Base-by-base conservation (phyloP, 2,329 filamentous ascomycete species). In the Fonsecaea nubica region DNA sequence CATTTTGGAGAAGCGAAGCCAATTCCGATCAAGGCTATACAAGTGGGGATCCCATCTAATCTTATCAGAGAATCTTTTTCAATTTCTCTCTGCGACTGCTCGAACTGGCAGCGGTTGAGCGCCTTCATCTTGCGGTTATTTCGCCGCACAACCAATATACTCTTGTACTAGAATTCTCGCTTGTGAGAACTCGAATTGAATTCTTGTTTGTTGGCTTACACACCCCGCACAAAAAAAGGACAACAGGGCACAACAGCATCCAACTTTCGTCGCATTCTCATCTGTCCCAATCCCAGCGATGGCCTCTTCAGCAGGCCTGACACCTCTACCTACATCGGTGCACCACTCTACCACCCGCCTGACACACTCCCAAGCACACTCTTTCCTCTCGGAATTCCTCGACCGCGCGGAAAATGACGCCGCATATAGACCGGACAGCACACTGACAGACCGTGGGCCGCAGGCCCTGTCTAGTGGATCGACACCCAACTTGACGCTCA, bases 341-440 rank as follows among this genome's bases (percentile, higher is more conserved):
- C 59, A 62, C 66, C 72, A 72, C 67, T 66, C 35, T 52, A 65
- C 65, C 3, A 69, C 64, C 8, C 72, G 70, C 15, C 66, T 74
- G 35, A 71, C 71, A 1, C 71, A 72, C 69, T 38, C 35, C 21
- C 40, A 72, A 58, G 72, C 72, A 3, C 70, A 72, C 56, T 57
- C 64, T n/a, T 65, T 72, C 40, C 71, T 74, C 18, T 58, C 60
- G 40, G 10, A 21, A 5, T 74, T 73, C 65, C 68, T 74, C 25
- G 56, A 64, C 9, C 66, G 50, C n/a, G 65, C 72, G 38, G 67
- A 71, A 35, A 68, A 64, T 25, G 65, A 72, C 64, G 66, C 72
- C 18, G 69, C 74, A 10, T 74, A 76, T 62, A 88, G 89, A 32
- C 88, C 87, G 9, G 76, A 82, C 0, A 74, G 80, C 1, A 76